A percentile compares a stretch with the other conserved stretches of the same genome.
Evolutionary conservation across 1,284 basidiomycete species (phyloP).

Genomic region (Caloboletus firmus): DNA sequence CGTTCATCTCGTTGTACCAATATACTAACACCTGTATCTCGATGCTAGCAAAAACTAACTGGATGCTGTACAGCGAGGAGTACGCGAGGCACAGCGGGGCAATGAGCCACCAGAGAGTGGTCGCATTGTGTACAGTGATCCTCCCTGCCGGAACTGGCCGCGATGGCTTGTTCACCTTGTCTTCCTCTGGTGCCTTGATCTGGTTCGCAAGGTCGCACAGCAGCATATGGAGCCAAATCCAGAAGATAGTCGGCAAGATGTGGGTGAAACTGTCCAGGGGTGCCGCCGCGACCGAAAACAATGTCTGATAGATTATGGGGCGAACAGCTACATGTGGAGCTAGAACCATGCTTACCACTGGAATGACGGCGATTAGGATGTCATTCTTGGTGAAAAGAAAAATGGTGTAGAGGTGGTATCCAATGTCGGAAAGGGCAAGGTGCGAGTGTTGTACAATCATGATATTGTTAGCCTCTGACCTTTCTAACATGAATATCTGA

Average conservation of each 20-base stretch:
- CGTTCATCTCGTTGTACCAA: slow-evolving; percentile 40
- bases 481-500: neutral
- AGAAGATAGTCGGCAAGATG: slow-evolving; percentile 34
- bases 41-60: slow-evolving; percentile 34
- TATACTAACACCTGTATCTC: slow-evolving; percentile 33
- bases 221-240: slow-evolving; percentile 46
- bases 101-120: slow-evolving; percentile 39
- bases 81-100: slow-evolving; percentile 36
- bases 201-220: slow-evolving; percentile 48
- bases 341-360: slow-evolving; percentile 34
- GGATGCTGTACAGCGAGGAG: slow-evolving; percentile 35
- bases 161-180: slow-evolving; percentile 41
- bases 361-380: slow-evolving; percentile 40
- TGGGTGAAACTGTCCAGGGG: slow-evolving; percentile 24
- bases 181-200: slow-evolving; percentile 40
- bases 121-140: slow-evolving; percentile 35
- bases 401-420: slow-evolving; percentile 33
- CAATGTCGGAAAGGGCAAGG: slow-evolving; percentile 15
- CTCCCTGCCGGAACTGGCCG: slow-evolving; percentile 42
- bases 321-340: neutral
- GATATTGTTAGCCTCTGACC: neutral
- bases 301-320: slow-evolving; percentile 29
- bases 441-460: slow-evolving; percentile 14
- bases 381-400: slow-evolving; percentile 46
- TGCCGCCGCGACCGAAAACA: slow-evolving; percentile 39